Evolutionary conservation across 257 asterid genomes (phyloP), one percentile per base, ranked within the genome.

Genomic region (Fraxinus cuspidata): DNA sequence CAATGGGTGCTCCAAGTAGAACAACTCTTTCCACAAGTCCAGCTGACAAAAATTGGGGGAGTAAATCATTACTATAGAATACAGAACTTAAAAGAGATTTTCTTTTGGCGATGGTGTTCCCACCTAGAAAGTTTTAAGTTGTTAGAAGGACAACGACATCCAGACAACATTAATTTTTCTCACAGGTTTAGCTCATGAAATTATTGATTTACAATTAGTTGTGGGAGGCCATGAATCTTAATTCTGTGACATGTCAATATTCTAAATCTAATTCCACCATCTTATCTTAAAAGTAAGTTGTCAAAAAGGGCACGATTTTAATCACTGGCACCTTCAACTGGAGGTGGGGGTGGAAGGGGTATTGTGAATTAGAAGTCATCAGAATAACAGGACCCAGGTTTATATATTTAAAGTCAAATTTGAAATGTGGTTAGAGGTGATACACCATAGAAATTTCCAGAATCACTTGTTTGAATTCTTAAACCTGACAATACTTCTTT

Each of bases 1-100:
- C 83, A 83, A 95, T 84, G n/a, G 99, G 99, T 80, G 99, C 92
- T 77, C 99, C 99, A 81, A 95, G 97, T 81, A 92, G 92, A 78
- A 95, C 91, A 78, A 95, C 99, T 77, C 94, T 88, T 84, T 95
- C 99, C 69, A 95, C 95, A 35, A 92, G 91, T 35, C 96, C 96
- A 68, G 85, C 99, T 95, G 84, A 58, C 63, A 72, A 79, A 76
- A 79, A 58, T 42, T 7, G 63, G 42, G 77, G 53, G 68, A 37
- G 53, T 19, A 77, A 66, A 81, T 78, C 47, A 78, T 64, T 65
- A 71, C 68, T 75, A 51, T 12, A 64, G 21, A 27, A 83, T 25
- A 56, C 34, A 42, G 63, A 78, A 35, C 34, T 68, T 49, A 38
- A 31, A 31, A 68, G 28, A 47, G 32, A 34, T 9, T 58, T 65